phyloP scores from a whole-genome alignment of 768 basidiomycete genomes.

The Boletus tomentosulus region DNA sequence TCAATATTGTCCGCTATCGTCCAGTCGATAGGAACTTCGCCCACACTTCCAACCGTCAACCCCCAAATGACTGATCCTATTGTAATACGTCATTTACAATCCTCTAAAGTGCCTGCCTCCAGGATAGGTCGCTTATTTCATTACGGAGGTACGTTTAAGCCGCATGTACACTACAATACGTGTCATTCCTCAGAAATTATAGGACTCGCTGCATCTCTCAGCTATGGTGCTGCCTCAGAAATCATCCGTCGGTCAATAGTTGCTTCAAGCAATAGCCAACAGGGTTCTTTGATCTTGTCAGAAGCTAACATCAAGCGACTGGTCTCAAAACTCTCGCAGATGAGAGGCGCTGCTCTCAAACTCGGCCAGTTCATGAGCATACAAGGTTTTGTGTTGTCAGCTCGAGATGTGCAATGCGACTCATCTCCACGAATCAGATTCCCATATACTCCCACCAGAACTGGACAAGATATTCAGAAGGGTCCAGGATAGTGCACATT shows the following conservation, averaged over 20 bases:
- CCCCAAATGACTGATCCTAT: background rate
- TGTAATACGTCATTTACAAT: constrained; percentile 48
- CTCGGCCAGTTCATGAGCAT: constrained; percentile 97
- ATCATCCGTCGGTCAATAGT: constrained; percentile 64
- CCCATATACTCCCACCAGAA: constrained; percentile 81
- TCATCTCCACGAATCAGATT: constrained; percentile 49
- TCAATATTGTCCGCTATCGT: background rate
- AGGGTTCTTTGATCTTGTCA: constrained; percentile 72
- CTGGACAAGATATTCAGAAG: constrained; percentile 83
- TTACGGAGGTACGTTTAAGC: constrained; percentile 68
- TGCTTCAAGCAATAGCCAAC: constrained; percentile 28
- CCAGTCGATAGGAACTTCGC: constrained; percentile 3
- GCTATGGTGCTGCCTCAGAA: constrained; percentile 88
- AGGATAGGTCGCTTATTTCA: constrained; percentile 87
- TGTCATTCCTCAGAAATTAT: background rate
- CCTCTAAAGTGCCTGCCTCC: constrained; percentile 90
- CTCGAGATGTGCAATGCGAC: background rate
- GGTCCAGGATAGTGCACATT: constrained; percentile 94
- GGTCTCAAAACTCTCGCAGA: constrained; percentile 88
- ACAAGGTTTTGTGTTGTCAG: constrained; percentile 51
- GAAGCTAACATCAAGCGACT: constrained; percentile 88
- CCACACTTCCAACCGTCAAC: background rate
- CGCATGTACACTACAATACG: background rate
- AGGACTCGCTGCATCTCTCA: constrained; percentile 89
- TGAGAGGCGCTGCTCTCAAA: constrained; percentile 96